Conservation (phyloP, 1,139 yeast species). For the Pichia sp. region DNA sequence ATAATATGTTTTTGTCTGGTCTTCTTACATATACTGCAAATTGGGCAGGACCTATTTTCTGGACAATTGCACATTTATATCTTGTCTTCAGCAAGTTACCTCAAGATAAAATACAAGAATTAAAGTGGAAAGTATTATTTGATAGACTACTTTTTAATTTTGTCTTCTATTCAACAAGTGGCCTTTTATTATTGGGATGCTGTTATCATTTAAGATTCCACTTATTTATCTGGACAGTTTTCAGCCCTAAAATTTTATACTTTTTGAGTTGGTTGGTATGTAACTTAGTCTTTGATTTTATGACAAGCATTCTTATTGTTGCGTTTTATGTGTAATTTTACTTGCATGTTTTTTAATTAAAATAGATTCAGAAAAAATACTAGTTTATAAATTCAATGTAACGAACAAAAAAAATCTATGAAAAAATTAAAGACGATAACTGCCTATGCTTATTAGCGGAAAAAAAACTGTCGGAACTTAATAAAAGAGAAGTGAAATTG, state of each 20-base stretch:
- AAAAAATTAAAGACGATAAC: neutral
- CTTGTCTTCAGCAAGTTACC: constrained; percentile 17
- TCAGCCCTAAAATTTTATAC: constrained; percentile 84
- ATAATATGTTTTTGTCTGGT: constrained; percentile 70
- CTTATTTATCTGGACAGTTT: constrained; percentile 94
- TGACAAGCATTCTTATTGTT: constrained; percentile 18
- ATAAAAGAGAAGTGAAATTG: neutral
- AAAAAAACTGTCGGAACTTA: constrained; percentile 1
- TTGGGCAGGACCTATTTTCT: constrained; percentile 78
- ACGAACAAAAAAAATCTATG: neutral
- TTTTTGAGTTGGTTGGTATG: constrained; percentile 69
- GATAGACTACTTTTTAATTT: constrained; percentile 35
- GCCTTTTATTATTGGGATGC: constrained; percentile 55
- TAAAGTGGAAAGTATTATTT: constrained; percentile 33
- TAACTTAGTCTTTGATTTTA: constrained; percentile 39
- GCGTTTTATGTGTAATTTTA: constrained; percentile 16
- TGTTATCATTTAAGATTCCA: constrained; percentile 77
- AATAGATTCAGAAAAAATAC: neutral
- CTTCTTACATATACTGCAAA: constrained; percentile 72
- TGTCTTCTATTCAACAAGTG: constrained; percentile 54
- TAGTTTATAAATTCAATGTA: neutral
- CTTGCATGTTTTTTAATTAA: neutral
- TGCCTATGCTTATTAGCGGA: constrained; percentile 2
- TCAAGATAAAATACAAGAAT: neutral
- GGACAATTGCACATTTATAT: constrained; percentile 55